Conservation (phyloP, 176 grass and related monocot genomes). For the Cymbopogon citratus region DNA sequence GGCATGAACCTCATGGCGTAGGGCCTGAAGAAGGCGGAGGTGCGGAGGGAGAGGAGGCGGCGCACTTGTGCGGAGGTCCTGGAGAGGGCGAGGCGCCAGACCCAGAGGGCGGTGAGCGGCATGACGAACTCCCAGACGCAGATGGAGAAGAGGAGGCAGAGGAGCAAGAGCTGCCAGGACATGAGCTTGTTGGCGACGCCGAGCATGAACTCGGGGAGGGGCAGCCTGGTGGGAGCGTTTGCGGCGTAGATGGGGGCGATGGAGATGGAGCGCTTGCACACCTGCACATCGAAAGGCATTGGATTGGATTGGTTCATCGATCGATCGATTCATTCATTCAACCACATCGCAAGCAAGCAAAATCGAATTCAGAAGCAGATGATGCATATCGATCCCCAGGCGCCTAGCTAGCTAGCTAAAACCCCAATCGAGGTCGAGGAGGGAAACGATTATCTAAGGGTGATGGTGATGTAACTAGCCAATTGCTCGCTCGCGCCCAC, state of each 20-base stretch:
- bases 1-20: slow-evolving; percentile 32
- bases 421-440: not conserved
- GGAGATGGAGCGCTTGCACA: slow-evolving; percentile 27
- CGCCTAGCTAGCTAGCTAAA: not conserved
- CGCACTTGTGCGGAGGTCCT: slow-evolving; percentile 6
- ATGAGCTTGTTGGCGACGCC: slow-evolving; percentile 7
- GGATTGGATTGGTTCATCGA: not conserved
- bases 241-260: slow-evolving; percentile 33
- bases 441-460: not conserved
- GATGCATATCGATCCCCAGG: not conserved
- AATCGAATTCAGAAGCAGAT: not conserved
- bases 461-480: too few relatives aligned
- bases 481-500: too few relatives aligned
- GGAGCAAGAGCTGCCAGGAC: slow-evolving; percentile 14
- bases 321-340: too few relatives aligned
- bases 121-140: slow-evolving; percentile 27
- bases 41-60: slow-evolving; percentile 18
- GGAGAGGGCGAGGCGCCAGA: slow-evolving; percentile 20
- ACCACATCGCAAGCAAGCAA: not conserved
- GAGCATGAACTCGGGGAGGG: slow-evolving; percentile 10
- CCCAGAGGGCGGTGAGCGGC: slow-evolving; percentile 32
- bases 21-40: not conserved
- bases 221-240: slow-evolving; percentile 19
- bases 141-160: slow-evolving; percentile 12
- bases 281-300: not conserved